phyloP scores from a whole-genome alignment of 2,329 filamentous ascomycete genomes.

The Exophiala calicioides region DNA sequence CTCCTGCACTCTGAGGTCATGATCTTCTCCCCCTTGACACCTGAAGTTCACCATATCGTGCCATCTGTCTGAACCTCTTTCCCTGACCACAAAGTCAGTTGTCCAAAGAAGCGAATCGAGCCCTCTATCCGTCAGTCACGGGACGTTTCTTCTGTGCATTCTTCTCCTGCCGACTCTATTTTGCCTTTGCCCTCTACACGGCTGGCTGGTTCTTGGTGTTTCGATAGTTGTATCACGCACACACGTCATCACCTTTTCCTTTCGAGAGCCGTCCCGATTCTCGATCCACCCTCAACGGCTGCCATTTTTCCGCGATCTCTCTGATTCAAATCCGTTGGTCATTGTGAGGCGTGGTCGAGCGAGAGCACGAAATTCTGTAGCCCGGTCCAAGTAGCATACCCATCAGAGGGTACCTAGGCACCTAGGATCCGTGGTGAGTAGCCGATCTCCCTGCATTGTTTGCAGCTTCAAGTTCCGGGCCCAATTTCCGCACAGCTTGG shows the following conservation, averaged over 20 bases:
- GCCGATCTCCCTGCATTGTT: conserved; percentile 3
- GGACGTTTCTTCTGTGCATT: conserved; percentile 8
- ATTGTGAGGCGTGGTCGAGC: no score
- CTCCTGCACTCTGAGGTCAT: neutral
- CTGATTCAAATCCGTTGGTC: no score
- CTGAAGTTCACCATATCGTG: neutral
- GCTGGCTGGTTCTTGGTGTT: neutral
- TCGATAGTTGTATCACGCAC: conserved; percentile 17
- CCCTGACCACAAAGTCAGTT: no score
- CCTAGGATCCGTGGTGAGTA: no score
- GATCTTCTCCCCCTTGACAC: conserved; percentile 1
- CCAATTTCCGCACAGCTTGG: conserved; percentile 19
- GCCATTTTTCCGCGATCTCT: neutral
- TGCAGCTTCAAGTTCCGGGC: no score
- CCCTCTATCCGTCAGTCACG: conserved; percentile 11
- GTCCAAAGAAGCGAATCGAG: no score
- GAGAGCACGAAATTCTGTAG: no score
- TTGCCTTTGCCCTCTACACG: neutral
- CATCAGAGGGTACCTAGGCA: no score
- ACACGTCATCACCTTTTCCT: conserved; percentile 21
- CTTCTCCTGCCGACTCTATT: no score
- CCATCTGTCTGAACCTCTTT: conserved; percentile 8
- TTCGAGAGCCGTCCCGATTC: conserved; percentile 1
- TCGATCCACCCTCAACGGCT: neutral
- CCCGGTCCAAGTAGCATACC: neutral